These are phyloP conservation scores for Umbellularia californica DNA, from an alignment of 164 flowering plant species.

Conservation along the genomic window DNA sequence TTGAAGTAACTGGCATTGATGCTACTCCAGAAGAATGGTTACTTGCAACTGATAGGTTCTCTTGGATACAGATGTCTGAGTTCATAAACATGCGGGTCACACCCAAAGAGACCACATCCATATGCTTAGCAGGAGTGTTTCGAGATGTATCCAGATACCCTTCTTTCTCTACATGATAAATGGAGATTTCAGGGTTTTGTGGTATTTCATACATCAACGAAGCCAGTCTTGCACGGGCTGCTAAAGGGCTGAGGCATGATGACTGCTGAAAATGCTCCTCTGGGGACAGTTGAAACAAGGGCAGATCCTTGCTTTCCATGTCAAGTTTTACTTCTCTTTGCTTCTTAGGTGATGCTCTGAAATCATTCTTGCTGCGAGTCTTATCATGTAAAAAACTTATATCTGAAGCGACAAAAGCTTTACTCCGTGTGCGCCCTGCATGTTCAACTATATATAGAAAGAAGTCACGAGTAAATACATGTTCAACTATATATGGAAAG, in stretches of 20 bases:
- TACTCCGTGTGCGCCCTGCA: constrained; percentile 3
- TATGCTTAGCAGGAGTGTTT: constrained; percentile 5
- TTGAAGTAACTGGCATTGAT: constrained; percentile 5
- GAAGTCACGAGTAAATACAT: constrained; percentile 2
- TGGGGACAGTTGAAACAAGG: constrained; percentile 7
- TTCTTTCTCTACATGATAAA: constrained; percentile 15
- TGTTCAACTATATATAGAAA: constrained; percentile 18
- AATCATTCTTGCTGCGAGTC: constrained; percentile 12
- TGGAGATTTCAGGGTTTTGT: constrained; percentile 17
- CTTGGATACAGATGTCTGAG: constrained; percentile 11
- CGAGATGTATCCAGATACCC: constrained; percentile 2
- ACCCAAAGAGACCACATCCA: constrained; percentile 2
- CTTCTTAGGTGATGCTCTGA: constrained; percentile 20
- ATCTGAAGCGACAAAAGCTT: constrained; percentile 5
- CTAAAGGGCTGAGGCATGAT: constrained; percentile 40
- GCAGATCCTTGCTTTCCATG: constrained; percentile 6
- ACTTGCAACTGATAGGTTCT: constrained; percentile 3
- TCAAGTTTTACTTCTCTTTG: constrained; percentile 14
- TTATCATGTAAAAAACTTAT: constrained; percentile 7
- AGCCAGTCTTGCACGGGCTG: constrained; percentile 49
- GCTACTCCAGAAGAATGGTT: constrained; percentile 6
- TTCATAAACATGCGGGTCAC: constrained; percentile 9
- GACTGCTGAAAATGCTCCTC: constrained; percentile 19
- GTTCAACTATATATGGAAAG: constrained; percentile 17
- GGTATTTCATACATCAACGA: constrained; percentile 27